These are phyloP conservation scores for Rosa chinensis DNA, from an alignment of 306 rosid species.

Conservation along the genomic window DNA sequence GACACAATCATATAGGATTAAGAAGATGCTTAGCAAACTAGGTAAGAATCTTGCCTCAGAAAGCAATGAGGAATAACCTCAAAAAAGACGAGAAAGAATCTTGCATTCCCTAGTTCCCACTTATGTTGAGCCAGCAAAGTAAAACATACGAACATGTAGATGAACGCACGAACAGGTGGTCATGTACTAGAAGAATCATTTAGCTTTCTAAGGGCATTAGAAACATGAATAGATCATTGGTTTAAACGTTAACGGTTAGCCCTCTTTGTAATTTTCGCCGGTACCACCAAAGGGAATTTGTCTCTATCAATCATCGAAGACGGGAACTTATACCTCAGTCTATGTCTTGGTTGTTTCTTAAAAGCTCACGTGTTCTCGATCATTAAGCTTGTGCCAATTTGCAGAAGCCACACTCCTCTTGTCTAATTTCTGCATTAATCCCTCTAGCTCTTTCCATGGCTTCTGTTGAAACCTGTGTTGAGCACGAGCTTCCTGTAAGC, in stretches of 20 bases:
- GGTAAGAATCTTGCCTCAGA: conserved; percentile 6
- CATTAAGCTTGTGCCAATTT: conserved; percentile 17
- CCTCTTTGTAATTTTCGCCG: neutral
- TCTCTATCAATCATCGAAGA: neutral
- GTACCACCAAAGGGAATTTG: neutral
- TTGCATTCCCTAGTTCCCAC: neutral
- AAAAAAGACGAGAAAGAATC: neutral
- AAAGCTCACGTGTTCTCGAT: conserved; percentile 4
- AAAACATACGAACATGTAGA: neutral
- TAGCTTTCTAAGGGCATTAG: neutral
- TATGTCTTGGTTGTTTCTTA: neutral
- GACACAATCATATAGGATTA: neutral
- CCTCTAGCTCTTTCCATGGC: conserved; percentile 4
- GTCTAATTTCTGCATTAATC: neutral
- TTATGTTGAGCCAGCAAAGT: neutral
- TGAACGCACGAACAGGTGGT: neutral
- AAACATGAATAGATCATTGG: conserved; percentile 4
- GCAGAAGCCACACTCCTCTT: conserved; percentile 16
- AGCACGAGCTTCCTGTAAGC: conserved; percentile 16
- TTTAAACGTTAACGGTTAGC: neutral
- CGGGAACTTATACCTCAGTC: neutral
- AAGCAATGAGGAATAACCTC: neutral
- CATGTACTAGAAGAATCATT: neutral
- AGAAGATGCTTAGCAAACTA: neutral
- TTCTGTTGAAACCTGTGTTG: conserved; percentile 3